Percentiles rank a stretch among this genome's conserved stretches.
Evolutionary conservation across 148 eudicot species (phyloP).

Genomic region (Gaultheria prostrata): DNA sequence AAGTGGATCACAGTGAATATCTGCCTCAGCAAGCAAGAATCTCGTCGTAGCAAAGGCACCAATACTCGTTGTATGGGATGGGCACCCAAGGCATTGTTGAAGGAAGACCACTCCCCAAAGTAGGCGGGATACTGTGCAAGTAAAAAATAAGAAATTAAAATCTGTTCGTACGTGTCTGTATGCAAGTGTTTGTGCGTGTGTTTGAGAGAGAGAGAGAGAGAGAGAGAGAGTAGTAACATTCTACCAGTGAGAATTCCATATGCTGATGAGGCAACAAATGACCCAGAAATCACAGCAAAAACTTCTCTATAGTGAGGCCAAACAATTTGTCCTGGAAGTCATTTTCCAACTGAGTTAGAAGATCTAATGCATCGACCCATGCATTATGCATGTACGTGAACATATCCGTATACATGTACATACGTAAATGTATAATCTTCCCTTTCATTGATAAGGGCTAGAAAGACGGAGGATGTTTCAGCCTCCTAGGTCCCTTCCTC

Average conservation of each 20-base stretch:
- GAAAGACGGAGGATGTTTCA: too few relatives aligned
- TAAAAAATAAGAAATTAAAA: neutral
- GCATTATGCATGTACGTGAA: neutral
- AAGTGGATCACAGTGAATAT: too few relatives aligned
- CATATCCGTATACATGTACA: too few relatives aligned
- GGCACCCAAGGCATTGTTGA: conserved; percentile 65
- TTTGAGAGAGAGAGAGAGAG: neutral
- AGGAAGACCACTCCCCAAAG: conserved; percentile 40
- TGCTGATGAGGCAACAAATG: conserved; percentile 48
- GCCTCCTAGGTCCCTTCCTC: too few relatives aligned
- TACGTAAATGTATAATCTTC: too few relatives aligned
- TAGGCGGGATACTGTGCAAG: conserved; percentile 44
- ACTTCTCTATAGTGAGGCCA: conserved; percentile 50
- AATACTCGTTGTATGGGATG: conserved; percentile 69
- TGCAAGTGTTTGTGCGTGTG: neutral
- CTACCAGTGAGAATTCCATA: conserved; percentile 78
- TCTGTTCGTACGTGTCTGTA: fast-evolving
- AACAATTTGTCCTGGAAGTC: conserved; percentile 66
- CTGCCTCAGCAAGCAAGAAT: conserved; percentile 45
- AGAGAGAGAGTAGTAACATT: conserved; percentile 39
- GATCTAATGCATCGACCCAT: neutral
- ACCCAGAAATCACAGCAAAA: conserved; percentile 40
- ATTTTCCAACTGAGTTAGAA: conserved; percentile 12
- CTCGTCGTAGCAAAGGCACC: conserved; percentile 71
- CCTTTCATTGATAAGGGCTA: too few relatives aligned